A percentile compares a stretch with the other conserved stretches of the same genome.
Evolutionary conservation across 805 yeast species (phyloP).

Genomic region (Wickerhamomyces bovis): DNA sequence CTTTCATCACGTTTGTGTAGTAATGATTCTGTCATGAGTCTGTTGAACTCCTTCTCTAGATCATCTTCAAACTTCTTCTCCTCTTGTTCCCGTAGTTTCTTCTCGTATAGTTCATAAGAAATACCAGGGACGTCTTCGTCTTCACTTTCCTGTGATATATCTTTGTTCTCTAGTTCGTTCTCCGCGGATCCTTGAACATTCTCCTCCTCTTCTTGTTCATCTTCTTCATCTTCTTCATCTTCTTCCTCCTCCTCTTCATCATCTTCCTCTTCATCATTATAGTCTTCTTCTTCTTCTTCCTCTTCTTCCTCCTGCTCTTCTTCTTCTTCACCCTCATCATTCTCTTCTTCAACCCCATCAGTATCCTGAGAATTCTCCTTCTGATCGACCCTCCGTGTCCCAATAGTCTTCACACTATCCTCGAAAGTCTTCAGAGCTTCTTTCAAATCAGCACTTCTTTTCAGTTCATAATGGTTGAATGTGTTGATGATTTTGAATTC

Average conservation of each 20-base stretch:
- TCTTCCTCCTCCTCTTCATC: slow-evolving; percentile 22
- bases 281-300: slow-evolving; percentile 13
- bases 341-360: slow-evolving; percentile 23
- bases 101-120: slow-evolving; percentile 33
- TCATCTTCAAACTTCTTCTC: slow-evolving; percentile 43
- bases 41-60: slow-evolving; percentile 51
- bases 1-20: slow-evolving; percentile 22
- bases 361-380: slow-evolving; percentile 10
- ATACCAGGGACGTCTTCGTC: slow-evolving; percentile 28
- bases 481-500: slow-evolving; percentile 45
- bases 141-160: not conserved
- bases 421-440: slow-evolving; percentile 40
- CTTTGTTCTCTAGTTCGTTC: not conserved
- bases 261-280: slow-evolving; percentile 21
- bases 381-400: not conserved
- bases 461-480: slow-evolving; percentile 32
- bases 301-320: slow-evolving; percentile 11
- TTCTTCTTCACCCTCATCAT: slow-evolving; percentile 29
- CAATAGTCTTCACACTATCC: slow-evolving; percentile 19
- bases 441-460: slow-evolving; percentile 30
- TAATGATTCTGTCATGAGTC: slow-evolving; percentile 46
- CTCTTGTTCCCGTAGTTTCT: slow-evolving; percentile 32
- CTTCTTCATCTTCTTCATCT: slow-evolving; percentile 21
- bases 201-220: slow-evolving; percentile 22
- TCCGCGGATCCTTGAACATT: slow-evolving; percentile 1